Percentiles rank a stretch among this genome's conserved stretches.
phyloP scores from a whole-genome alignment of 2,329 filamentous ascomycete genomes.

The Akanthomyces uredinophilus region DNA sequence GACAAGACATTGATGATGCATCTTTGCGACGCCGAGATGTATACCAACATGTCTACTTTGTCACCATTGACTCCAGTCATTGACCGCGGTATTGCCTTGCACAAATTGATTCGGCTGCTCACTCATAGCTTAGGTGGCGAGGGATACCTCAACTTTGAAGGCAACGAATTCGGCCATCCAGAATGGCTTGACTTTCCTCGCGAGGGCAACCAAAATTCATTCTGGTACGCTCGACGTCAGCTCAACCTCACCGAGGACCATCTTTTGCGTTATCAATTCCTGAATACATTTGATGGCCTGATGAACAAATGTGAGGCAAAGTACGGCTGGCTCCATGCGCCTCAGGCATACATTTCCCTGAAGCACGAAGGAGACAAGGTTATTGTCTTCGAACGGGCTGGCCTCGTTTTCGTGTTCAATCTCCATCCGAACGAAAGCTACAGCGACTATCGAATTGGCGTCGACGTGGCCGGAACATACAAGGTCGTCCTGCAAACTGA shows the following conservation, averaged over 20 bases:
- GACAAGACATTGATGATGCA: conserved; percentile 98
- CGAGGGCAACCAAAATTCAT: conserved; percentile 86
- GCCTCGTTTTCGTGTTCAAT: conserved; percentile 92
- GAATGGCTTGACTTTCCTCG: conserved; percentile 99
- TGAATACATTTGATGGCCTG: conserved; percentile 87
- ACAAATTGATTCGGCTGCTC: conserved; percentile 95
- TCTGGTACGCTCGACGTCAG: conserved; percentile 90
- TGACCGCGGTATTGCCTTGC: conserved; percentile 82
- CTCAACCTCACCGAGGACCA: conserved; percentile 86
- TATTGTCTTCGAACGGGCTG: conserved; percentile 89
- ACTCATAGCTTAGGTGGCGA: conserved; percentile 91
- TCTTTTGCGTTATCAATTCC: conserved; percentile 79
- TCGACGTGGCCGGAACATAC: conserved; percentile 82
- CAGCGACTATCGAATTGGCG: conserved; percentile 85
- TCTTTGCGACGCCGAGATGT: conserved; percentile 94
- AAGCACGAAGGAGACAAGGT: conserved; percentile 95
- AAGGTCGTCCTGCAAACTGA: conserved; percentile 81
- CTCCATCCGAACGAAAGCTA: conserved; percentile 84
- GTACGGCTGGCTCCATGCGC: conserved; percentile 82
- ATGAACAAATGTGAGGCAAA: conserved; percentile 88
- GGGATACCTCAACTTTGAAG: conserved; percentile 97
- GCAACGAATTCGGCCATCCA: conserved; percentile 97
- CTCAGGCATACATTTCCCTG: conserved; percentile 86
- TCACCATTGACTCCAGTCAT: conserved; percentile 83
- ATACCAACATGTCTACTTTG: conserved; percentile 92